Base-by-base conservation (phyloP, 257 asterid genomes). In the Forsythia suspensa region DNA sequence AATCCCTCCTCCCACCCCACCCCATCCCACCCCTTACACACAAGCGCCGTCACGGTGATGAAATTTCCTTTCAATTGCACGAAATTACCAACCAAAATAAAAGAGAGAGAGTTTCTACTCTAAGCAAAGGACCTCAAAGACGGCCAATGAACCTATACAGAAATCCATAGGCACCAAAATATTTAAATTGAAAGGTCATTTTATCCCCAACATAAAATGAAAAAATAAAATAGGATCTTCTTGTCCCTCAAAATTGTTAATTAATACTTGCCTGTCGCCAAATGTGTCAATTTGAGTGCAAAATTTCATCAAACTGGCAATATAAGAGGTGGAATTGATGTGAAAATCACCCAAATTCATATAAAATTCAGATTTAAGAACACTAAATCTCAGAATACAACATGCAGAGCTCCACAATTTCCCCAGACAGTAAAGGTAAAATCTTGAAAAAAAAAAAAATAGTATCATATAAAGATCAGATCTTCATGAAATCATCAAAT, bases 381-480 rank as follows among this genome's bases (percentile, higher is more conserved):
- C 81, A 77, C 38, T 21, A 12, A 29, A 81, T 55, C 80, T 75
- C 81, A 82, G 77, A 72, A 82, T 68, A 73, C 52, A 76, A 82
- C 90, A 89, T 85, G 95, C 90, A 89, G 71, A 68, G 38, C 78
- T 20, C 71, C 40, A 77, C 4, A 40, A 57, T 74, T 80, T 20
- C 75, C 82, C 72, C n/a, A 38, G 63, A 20, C 13, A 38, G 40
- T 11, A 80, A 75, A 69, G 69, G 67, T 21, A 69, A 72, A 80
- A 85, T 75, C 70, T 40, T 76, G 79, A 63, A 29, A 46, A 57
- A 70, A 46, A 57, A 70, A 15, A 41, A 24, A 18, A 78, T n/a
- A 86, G 70, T 24, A 83, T 59, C 77, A 66, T 24, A 76, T 8
- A 72, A 81, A 80, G 85, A 82, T 82, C 94, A 88, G 93, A 92